Percentiles rank a stretch among this genome's conserved stretches.
Conservation (phyloP, 352 stramenopile species). For the Pseudoperonospora humuli region DNA sequence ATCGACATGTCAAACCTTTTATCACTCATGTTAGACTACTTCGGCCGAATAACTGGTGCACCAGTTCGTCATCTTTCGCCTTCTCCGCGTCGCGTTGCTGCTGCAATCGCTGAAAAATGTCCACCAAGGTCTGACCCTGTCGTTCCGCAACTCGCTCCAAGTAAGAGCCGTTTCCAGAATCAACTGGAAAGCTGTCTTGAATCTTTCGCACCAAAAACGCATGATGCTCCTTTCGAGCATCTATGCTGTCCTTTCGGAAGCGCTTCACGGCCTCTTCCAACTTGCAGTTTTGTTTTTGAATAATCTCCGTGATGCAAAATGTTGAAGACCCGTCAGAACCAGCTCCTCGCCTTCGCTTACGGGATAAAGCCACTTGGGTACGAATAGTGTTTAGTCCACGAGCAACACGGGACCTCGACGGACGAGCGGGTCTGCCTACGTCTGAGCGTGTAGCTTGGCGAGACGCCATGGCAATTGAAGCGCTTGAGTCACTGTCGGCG, state of each 20-base stretch:
- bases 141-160: slow-evolving; percentile 29
- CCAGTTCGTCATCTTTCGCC: slow-evolving; percentile 24
- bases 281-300: slow-evolving; percentile 28
- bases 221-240: slow-evolving; percentile 29
- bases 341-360: slow-evolving; percentile 13
- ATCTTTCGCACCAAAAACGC: slow-evolving; percentile 28
- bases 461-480: slow-evolving; percentile 4
- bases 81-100: slow-evolving; percentile 23
- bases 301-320: slow-evolving; percentile 28
- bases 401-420: slow-evolving; percentile 2
- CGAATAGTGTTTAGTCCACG: slow-evolving; percentile 2
- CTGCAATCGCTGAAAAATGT: slow-evolving; percentile 30
- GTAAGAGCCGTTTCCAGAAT: slow-evolving; percentile 25
- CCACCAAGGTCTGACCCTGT: slow-evolving; percentile 27
- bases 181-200: slow-evolving; percentile 28
- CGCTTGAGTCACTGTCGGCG: slow-evolving; percentile 15
- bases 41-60: slow-evolving; percentile 18
- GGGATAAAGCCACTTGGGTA: neutral
- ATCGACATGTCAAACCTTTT: neutral
- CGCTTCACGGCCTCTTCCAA: slow-evolving; percentile 30
- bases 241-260: slow-evolving; percentile 30
- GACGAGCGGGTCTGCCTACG: neutral
- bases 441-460: neutral
- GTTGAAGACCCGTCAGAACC: slow-evolving; percentile 13
- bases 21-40: slow-evolving; percentile 3